Base-by-base conservation (phyloP, 345 rosid species). In the Adansonia digitata region DNA sequence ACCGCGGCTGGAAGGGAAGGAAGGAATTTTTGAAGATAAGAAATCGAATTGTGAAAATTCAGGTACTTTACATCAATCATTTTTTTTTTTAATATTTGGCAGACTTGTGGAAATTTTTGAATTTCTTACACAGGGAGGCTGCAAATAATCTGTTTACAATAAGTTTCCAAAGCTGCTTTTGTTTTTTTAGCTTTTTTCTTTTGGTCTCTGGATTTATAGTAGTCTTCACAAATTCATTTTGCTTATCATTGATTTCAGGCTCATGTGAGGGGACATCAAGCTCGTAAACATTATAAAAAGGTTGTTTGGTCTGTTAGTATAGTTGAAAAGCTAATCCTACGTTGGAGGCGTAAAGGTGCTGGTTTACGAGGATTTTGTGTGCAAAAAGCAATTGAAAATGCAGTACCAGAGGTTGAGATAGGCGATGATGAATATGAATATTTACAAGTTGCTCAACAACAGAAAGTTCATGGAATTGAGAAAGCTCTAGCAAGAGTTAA, bases 1-100 rank as follows among this genome's bases (percentile, higher is more conserved):
- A 84, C 62, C 91, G 89, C 22, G 89, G 94, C 55, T 88, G 92
- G 92, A 86, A 85, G 79, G 84, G 86, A 61, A 85, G 92, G 76
- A 86, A 78, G 79, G 91, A 85, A 17, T 87, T 83, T 75, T 74
- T 90, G 76, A 84, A 82, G 81, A 85, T 84, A 37, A 83, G 91
- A 6, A 78, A 80, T 42, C 84, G 85, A 24, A 86, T 90, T 59
- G 86, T 90, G 27, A 88, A 88, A 80, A 72, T 88, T 69, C 94
- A 90, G 91, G 94, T 88, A 81, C 57, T 71, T 26, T 3, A 31
- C 48, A 49, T 71, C 24, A 40, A 52, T 22, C 43, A 24, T 40
- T 29, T 60, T 29, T 29, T 31, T 29, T 60, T 60, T 42, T 42
- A 2, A 31, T 59, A 59, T 59, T 5, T 13, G 12, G 20, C 5